These are phyloP conservation scores for Venturia nashicola DNA, from an alignment of 2,329 filamentous ascomycete species.

Conservation along the genomic window DNA sequence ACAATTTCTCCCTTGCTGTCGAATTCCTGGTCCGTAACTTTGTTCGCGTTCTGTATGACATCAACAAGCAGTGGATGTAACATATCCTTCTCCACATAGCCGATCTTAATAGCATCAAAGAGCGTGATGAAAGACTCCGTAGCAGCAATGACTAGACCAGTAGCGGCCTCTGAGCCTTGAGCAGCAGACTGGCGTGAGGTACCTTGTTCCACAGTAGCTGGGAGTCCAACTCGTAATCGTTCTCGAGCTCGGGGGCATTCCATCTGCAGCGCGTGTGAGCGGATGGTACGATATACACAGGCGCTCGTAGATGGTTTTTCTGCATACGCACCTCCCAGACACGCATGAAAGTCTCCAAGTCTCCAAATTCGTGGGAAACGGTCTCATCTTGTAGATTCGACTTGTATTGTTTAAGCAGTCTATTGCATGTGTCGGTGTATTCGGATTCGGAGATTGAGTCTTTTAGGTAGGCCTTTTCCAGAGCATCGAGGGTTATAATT, in stretches of 20 bases:
- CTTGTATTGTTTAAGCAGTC: slow-evolving; percentile 92
- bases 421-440: slow-evolving; percentile 92
- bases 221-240: slow-evolving; percentile 81
- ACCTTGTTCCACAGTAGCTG: slow-evolving; percentile 55
- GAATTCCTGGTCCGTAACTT: slow-evolving; percentile 90
- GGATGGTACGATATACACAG: neutral
- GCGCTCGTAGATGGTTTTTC: neutral
- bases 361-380: slow-evolving; percentile 78
- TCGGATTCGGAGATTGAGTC: slow-evolving; percentile 85
- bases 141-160: slow-evolving; percentile 67
- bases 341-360: slow-evolving; percentile 80
- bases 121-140: slow-evolving; percentile 99
- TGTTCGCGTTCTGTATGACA: slow-evolving; percentile 94
- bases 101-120: slow-evolving; percentile 84
- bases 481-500: slow-evolving; percentile 84
- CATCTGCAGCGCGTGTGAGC: slow-evolving; percentile 44
- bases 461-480: slow-evolving; percentile 93
- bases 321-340: slow-evolving; percentile 63
- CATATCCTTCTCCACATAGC: slow-evolving; percentile 86
- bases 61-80: slow-evolving; percentile 91
- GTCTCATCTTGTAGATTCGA: slow-evolving; percentile 82
- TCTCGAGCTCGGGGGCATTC: slow-evolving; percentile 92
- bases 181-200: slow-evolving; percentile 18
- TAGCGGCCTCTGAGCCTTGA: slow-evolving; percentile 34
- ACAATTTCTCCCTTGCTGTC: slow-evolving; percentile 95